Evolutionary conservation across 129 eudicot genomes (phyloP), one percentile per base, ranked within the genome.

Genomic region (Centella asiatica): DNA sequence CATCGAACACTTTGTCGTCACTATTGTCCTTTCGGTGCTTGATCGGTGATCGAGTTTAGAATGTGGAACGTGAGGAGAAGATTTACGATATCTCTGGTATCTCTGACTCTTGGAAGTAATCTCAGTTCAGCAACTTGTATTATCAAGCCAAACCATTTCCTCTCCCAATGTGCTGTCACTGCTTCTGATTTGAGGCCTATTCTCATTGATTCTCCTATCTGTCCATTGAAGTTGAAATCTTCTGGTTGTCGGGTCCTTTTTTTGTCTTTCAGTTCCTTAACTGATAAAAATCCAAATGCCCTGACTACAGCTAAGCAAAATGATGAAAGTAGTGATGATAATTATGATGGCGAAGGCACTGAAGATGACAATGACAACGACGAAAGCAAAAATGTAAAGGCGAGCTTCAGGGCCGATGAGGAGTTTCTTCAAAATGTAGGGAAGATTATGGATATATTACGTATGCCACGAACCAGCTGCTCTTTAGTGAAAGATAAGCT

Each of bases 361-460:
- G 67, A 14, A 12, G 69, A 53, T 0, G 61, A 18, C 33, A 61
- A 59, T 0, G 61, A 23, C 33, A 53, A 67, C 24, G 67, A 46
- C 36, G 68, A 57, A 17, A 26, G 40, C 14, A 14, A 12, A 2
- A 0, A n/a, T 11, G 26, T 47, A 37, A 44, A 51, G 40, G 57
- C 40, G 25, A 65, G 69, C 23, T 42, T 0, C 4, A 49, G 28
- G 44, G 72, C 42, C 24, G 29, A 47, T 39, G 44, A 48, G 62
- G 64, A 61, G 22, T 50, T 76, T 32, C 56, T 40, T 25, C 57
- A 20, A 32, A 78, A 83, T 54, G 47, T 75, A 22, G 79, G 67
- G 56, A 51, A 54, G 14, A 59, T 90, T 27, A 55, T 75, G 83
- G 84, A 66, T 28, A 75, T 83, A 64, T 24, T 90, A 29, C 73